phyloP scores from a whole-genome alignment of 352 stramenopile genomes.

The Phytophthora ohioensis region DNA sequence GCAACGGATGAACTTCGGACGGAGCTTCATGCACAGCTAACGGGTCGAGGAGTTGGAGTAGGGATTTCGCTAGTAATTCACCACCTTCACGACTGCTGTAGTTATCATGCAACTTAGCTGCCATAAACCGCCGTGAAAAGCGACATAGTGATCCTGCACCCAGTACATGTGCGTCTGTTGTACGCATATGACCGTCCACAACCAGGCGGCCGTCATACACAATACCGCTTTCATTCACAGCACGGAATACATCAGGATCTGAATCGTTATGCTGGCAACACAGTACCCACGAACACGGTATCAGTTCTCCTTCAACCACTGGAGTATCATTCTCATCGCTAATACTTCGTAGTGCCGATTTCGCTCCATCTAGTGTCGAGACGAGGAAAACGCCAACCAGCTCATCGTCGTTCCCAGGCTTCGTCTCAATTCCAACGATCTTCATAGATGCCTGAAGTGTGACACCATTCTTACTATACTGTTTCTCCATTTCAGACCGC shows the following conservation, averaged over 20 bases:
- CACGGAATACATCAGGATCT: slow-evolving; percentile 89
- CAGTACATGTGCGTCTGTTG: slow-evolving; percentile 84
- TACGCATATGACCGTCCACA: slow-evolving; percentile 88
- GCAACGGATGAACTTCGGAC: slow-evolving; percentile 17
- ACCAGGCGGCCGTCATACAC: slow-evolving; percentile 94
- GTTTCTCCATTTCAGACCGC: slow-evolving; percentile 65
- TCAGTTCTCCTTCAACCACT: slow-evolving; percentile 23
- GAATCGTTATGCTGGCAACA: slow-evolving; percentile 88
- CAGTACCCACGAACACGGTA: slow-evolving; percentile 78
- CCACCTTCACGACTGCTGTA: slow-evolving; percentile 85
- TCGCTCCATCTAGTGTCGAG: slow-evolving; percentile 27
- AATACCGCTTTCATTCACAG: slow-evolving; percentile 91
- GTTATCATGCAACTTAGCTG: slow-evolving; percentile 76
- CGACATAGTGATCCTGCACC: slow-evolving; percentile 74
- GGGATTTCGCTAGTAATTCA: slow-evolving; percentile 64
- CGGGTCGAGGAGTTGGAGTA: slow-evolving; percentile 79
- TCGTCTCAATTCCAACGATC: slow-evolving; percentile 52
- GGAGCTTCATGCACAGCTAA: slow-evolving; percentile 22
- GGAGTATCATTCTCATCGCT: slow-evolving; percentile 1
- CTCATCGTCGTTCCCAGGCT: slow-evolving; percentile 34
- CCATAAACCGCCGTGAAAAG: slow-evolving; percentile 87
- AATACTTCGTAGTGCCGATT: slow-evolving; percentile 4
- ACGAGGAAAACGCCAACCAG: slow-evolving; percentile 53
- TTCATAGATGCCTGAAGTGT: slow-evolving; percentile 56
- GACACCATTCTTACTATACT: slow-evolving; percentile 51